phyloP scores from a whole-genome alignment of 2,329 filamentous ascomycete species.

The Decorospora gaudefroyi region DNA sequence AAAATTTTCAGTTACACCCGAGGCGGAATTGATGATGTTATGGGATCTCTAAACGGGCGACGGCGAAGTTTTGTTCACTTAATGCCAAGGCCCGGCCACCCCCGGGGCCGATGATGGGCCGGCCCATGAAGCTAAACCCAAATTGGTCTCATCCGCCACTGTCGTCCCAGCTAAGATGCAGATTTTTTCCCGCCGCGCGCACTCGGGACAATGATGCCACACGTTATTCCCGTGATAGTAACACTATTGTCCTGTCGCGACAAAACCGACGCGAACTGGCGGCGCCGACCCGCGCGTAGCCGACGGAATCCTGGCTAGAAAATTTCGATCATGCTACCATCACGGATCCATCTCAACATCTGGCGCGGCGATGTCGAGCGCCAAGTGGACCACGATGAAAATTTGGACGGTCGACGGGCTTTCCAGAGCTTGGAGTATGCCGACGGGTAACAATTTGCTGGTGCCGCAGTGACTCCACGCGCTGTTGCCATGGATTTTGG shows the following conservation, averaged over 20 bases:
- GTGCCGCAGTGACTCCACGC: constrained; percentile 26
- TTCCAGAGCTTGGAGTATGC: constrained; percentile 34
- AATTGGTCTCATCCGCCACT: constrained; percentile 19
- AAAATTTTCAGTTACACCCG: constrained; percentile 17
- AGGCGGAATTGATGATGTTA: constrained; percentile 13
- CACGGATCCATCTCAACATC: constrained; percentile 26
- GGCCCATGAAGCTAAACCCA: constrained; percentile 27
- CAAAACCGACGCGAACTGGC: constrained; percentile 15
- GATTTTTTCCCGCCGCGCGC: constrained; percentile 32
- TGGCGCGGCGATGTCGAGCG: constrained; percentile 23
- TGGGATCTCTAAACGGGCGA: no score
- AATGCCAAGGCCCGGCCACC: constrained; percentile 20
- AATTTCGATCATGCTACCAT: constrained; percentile 31
- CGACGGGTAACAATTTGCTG: constrained; percentile 30
- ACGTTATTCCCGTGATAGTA: constrained; percentile 8
- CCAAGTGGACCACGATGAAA: constrained; percentile 43
- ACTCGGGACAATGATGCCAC: constrained; percentile 14
- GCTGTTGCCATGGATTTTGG: constrained; percentile 11
- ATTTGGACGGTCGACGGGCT: constrained; percentile 32
- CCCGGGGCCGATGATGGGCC: constrained; percentile 37
- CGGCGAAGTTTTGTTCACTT: constrained; percentile 8
- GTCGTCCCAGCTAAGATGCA: constrained; percentile 26
- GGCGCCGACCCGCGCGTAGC: constrained; percentile 30
- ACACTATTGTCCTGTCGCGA: constrained; percentile 14
- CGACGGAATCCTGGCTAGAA: constrained; percentile 28